These are phyloP conservation scores for Plasmodium inui DNA, from an alignment of 169 alveolate genomes.

Conservation along the genomic window DNA sequence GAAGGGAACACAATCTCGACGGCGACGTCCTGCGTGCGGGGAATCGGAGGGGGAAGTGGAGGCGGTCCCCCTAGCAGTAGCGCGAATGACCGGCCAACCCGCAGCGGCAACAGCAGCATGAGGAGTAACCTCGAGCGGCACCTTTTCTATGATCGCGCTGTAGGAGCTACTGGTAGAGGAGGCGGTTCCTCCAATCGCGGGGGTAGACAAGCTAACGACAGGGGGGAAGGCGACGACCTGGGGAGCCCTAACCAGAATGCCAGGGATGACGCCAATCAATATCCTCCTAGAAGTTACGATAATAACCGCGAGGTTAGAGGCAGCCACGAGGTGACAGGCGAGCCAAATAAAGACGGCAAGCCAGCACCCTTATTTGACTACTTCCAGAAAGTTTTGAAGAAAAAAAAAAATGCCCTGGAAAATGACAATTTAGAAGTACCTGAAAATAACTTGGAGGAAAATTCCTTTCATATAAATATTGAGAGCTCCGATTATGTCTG, in stretches of 20 bases:
- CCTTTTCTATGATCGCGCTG: not conserved
- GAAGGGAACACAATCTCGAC: not conserved
- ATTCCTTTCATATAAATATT: constrained; percentile 41
- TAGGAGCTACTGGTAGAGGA: not conserved
- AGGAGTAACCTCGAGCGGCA: not conserved
- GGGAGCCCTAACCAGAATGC: not conserved
- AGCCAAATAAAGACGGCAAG: constrained; percentile 1
- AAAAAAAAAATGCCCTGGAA: constrained; percentile 27
- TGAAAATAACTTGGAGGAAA: constrained; percentile 10
- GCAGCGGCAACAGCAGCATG: not conserved
- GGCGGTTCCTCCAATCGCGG: not conserved
- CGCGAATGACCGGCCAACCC: not conserved
- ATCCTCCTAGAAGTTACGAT: not conserved
- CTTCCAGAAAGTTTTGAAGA: constrained; percentile 46
- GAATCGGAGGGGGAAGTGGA: not conserved
- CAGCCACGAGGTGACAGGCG: not conserved
- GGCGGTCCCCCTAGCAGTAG: not conserved
- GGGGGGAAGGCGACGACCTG: not conserved
- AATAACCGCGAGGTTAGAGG: not conserved
- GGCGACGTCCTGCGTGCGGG: not conserved
- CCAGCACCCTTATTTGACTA: constrained; percentile 12
- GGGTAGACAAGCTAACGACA: not conserved
- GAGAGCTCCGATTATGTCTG: constrained; percentile 50
- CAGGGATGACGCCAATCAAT: not conserved
- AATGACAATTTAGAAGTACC: not conserved